Evolutionary conservation across 805 yeast genomes (phyloP).

Genomic region (Tetrapisispora taiwanensis): DNA sequence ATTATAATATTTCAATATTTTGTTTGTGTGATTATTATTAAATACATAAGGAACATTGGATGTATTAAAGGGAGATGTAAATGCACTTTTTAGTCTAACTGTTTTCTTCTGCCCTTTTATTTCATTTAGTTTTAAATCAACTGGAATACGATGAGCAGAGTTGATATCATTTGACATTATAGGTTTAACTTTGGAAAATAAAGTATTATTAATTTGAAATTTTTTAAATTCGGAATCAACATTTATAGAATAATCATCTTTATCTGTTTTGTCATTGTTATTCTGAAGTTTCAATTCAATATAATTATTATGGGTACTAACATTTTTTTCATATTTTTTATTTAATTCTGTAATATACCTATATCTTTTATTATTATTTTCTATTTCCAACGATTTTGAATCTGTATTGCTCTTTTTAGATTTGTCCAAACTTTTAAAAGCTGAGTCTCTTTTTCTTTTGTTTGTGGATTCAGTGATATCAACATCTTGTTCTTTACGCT

Average conservation of each 20-base stretch:
- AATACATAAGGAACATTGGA: neutral
- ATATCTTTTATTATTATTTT: neutral
- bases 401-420: neutral
- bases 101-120: neutral
- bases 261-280: neutral
- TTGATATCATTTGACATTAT: neutral
- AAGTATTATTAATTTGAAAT: slow-evolving; percentile 6
- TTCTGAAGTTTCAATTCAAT: too few species aligned
- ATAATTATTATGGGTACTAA: neutral
- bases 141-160: neutral
- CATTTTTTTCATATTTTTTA: neutral
- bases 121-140: neutral
- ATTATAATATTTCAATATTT: slow-evolving; percentile 3
- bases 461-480: too few species aligned
- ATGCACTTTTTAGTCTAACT: neutral
- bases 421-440: too few species aligned
- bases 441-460: too few species aligned
- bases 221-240: slow-evolving; percentile 11
- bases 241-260: slow-evolving; percentile 4
- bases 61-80: neutral
- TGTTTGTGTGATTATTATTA: neutral
- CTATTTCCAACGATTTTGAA: too few species aligned
- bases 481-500: too few species aligned
- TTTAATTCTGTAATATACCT: neutral
- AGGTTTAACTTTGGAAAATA: neutral